These are phyloP conservation scores for Kwoniella sp. DNA, from an alignment of 768 basidiomycete genomes.

Conservation along the genomic window DNA sequence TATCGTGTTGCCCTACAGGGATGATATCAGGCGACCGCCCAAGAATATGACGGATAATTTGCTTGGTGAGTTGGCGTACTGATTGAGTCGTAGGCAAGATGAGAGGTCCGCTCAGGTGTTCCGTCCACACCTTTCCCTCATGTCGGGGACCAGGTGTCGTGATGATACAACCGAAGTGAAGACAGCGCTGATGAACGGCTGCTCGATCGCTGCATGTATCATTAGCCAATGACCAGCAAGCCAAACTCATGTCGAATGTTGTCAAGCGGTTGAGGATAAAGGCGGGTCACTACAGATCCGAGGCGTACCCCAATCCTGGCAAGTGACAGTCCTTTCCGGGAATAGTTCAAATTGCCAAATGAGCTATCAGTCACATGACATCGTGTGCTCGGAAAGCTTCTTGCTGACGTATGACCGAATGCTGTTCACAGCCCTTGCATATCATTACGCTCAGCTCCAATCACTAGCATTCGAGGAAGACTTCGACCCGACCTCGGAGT, in stretches of 20 bases:
- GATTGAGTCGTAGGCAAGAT: too few relatives aligned
- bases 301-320: conserved; percentile 71
- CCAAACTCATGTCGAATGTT: conserved; percentile 69
- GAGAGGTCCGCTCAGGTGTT: too few relatives aligned
- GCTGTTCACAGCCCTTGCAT: conserved; percentile 68
- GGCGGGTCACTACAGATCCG: conserved; percentile 77
- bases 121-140: too few relatives aligned
- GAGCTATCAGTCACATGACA: too few relatives aligned
- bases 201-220: too few relatives aligned
- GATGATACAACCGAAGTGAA: conserved; percentile 6
- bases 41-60: conserved; percentile 63
- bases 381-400: too few relatives aligned
- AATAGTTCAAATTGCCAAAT: too few relatives aligned
- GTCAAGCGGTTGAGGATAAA: conserved; percentile 78
- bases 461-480: conserved; percentile 91
- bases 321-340: too few relatives aligned
- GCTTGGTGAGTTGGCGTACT: conserved; percentile 68
- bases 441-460: conserved; percentile 85
- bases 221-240: conserved; percentile 71
- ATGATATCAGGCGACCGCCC: conserved; percentile 83
- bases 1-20: conserved; percentile 88
- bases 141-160: neutral
- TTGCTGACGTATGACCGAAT: neutral
- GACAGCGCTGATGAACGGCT: conserved; percentile 4
- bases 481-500: conserved; percentile 65